These are phyloP conservation scores for Arthrobotrys megalospora DNA, from an alignment of 2,329 filamentous ascomycete species.

Conservation along the genomic window DNA sequence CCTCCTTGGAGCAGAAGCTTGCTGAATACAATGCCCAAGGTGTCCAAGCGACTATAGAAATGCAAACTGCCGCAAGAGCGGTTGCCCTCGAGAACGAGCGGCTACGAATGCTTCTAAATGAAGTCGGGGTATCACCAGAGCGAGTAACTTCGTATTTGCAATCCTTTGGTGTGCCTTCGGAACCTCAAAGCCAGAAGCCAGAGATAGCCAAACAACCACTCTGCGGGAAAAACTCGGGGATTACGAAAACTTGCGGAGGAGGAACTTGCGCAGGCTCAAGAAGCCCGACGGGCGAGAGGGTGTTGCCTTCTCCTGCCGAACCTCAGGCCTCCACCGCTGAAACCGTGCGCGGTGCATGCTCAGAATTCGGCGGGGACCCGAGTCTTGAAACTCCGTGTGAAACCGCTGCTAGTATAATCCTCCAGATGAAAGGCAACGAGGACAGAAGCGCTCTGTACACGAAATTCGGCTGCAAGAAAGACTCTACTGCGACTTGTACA, in stretches of 20 bases:
- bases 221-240: background rate
- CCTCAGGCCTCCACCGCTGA: background rate
- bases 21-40: conserved; percentile 71
- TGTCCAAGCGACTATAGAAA: conserved; percentile 71
- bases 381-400: conserved; percentile 44
- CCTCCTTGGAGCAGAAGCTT: conserved; percentile 70
- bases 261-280: background rate
- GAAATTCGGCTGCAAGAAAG: conserved; percentile 34
- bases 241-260: background rate
- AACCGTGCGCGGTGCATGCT: background rate
- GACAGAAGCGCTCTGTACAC: conserved; percentile 29
- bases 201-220: background rate
- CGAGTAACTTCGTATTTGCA: conserved; percentile 33
- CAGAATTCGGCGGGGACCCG: conserved; percentile 3
- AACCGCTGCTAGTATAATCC: conserved; percentile 46
- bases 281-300: background rate
- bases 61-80: conserved; percentile 72
- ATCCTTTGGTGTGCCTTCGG: background rate
- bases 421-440: conserved; percentile 42
- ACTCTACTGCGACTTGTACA: conserved; percentile 60
- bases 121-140: conserved; percentile 66
- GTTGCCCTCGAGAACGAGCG: conserved; percentile 71
- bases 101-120: conserved; percentile 69
- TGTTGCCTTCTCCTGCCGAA: conserved; percentile 1
- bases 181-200: background rate